Evolutionary conservation across 306 rosid genomes (phyloP).

Genomic region (Cicer cuneatum): DNA sequence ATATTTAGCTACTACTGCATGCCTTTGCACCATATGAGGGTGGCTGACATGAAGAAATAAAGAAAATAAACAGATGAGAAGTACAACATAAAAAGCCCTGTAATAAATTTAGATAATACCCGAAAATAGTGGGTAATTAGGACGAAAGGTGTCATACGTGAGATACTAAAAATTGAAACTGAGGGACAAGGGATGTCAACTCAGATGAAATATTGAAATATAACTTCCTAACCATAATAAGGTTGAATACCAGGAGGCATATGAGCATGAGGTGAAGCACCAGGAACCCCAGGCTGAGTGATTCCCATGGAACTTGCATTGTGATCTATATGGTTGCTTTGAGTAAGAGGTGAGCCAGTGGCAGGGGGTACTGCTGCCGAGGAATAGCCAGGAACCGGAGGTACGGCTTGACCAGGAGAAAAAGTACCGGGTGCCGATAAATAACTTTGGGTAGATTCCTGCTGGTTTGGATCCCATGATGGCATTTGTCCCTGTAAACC

Average conservation of each 20-base stretch:
- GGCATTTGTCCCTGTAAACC: slow-evolving; percentile 58
- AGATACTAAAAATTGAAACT: slow-evolving; percentile 3
- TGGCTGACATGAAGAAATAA: background rate
- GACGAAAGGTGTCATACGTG: slow-evolving; percentile 11
- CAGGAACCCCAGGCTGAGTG: slow-evolving; percentile 45
- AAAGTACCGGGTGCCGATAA: slow-evolving; percentile 56
- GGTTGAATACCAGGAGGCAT: slow-evolving; percentile 41
- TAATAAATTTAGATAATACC: background rate
- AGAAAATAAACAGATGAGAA: background rate
- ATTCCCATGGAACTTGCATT: slow-evolving; percentile 51
- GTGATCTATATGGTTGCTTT: slow-evolving; percentile 48
- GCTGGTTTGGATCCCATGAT: slow-evolving; percentile 72
- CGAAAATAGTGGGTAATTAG: slow-evolving; percentile 5
- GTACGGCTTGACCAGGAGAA: slow-evolving; percentile 61
- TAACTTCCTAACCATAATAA: slow-evolving; percentile 45
- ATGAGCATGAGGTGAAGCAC: slow-evolving; percentile 45
- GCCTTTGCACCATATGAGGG: slow-evolving; percentile 22
- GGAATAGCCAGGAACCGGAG: slow-evolving; percentile 55
- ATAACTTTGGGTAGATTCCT: slow-evolving; percentile 56
- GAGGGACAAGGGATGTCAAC: slow-evolving; percentile 27
- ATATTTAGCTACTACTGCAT: background rate
- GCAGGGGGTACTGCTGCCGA: slow-evolving; percentile 50
- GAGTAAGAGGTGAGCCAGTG: slow-evolving; percentile 54
- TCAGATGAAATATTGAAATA: slow-evolving; percentile 28
- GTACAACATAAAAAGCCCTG: background rate